Conservation (phyloP, 2,329 filamentous ascomycete species). For the Trichophyton verrucosum region DNA sequence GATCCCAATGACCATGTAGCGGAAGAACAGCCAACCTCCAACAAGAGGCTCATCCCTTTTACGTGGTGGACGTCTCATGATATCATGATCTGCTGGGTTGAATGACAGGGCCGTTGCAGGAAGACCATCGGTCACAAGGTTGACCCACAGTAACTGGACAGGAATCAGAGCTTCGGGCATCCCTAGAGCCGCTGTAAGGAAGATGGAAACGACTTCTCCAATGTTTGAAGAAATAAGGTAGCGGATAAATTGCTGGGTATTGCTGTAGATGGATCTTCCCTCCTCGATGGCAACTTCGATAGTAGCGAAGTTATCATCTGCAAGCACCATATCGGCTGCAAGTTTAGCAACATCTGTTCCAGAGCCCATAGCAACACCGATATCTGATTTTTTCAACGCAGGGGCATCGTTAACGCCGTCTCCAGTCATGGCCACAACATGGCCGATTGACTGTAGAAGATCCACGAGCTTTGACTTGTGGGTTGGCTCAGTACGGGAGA, state of each 20-base stretch:
- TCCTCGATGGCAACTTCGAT: conserved; percentile 95
- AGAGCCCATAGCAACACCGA: conserved; percentile 96
- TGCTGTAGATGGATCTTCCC: conserved; percentile 97
- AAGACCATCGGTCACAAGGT: conserved; percentile 92
- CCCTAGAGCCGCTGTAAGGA: conserved; percentile 86
- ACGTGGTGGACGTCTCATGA: conserved; percentile 85
- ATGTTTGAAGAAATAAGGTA: conserved; percentile 99
- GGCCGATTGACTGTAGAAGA: conserved; percentile 78
- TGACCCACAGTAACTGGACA: conserved; percentile 96
- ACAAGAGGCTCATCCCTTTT: conserved; percentile 90
- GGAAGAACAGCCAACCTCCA: conserved; percentile 91
- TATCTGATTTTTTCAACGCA: conserved; percentile 95
- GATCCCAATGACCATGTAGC: conserved; percentile 88
- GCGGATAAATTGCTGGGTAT: conserved; percentile 98
- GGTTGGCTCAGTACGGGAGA: conserved; percentile 86
- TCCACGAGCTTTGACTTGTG: conserved; percentile 99
- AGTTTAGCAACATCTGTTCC: conserved; percentile 95
- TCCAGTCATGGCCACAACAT: conserved; percentile 98
- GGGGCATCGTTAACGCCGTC: conserved; percentile 98
- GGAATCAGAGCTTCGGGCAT: conserved; percentile 97
- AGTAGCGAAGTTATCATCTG: conserved; percentile 97
- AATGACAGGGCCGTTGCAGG: conserved; percentile 93
- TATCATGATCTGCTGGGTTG: conserved; percentile 96
- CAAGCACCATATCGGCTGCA: conserved; percentile 95
- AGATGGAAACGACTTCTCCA: conserved; percentile 97